These are phyloP conservation scores for Plenodomus lindquistii DNA, from an alignment of 2,329 filamentous ascomycete genomes.

Conservation along the genomic window DNA sequence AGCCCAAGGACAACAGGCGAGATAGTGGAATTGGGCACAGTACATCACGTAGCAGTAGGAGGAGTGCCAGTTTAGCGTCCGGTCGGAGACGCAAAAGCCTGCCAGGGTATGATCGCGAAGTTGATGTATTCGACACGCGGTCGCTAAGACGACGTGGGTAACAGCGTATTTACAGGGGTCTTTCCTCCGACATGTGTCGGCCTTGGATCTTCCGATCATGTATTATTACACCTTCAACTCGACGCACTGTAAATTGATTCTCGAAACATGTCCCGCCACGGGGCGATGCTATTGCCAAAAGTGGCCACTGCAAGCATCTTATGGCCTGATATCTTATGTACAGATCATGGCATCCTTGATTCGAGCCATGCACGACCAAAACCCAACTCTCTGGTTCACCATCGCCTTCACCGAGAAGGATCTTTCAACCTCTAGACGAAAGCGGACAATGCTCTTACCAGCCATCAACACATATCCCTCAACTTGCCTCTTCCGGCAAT, in stretches of 20 bases:
- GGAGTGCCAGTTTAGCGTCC: constrained; percentile 33
- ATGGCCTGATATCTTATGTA: background rate
- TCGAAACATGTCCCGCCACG: background rate
- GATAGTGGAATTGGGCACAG: constrained; percentile 30
- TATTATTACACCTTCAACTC: no score
- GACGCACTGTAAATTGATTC: no score
- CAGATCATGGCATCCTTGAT: background rate
- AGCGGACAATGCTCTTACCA: constrained; percentile 24
- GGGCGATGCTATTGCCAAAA: background rate
- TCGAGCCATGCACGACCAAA: background rate
- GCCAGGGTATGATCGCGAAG: constrained; percentile 27
- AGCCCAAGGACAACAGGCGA: constrained; percentile 19
- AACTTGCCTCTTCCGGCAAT: constrained; percentile 18
- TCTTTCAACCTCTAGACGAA: constrained; percentile 10
- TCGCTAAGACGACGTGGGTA: constrained; percentile 6
- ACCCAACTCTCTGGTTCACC: background rate
- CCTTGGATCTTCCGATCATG: background rate
- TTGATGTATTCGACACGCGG: constrained; percentile 28
- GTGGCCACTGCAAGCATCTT: background rate
- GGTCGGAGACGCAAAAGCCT: constrained; percentile 19
- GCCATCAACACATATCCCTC: constrained; percentile 17
- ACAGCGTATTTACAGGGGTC: background rate
- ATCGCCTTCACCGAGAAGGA: background rate
- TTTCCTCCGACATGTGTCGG: background rate
- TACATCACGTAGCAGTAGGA: constrained; percentile 22